Conservation (phyloP, 192 early-diverging fungal genomes). For the Backusella circina region DNA sequence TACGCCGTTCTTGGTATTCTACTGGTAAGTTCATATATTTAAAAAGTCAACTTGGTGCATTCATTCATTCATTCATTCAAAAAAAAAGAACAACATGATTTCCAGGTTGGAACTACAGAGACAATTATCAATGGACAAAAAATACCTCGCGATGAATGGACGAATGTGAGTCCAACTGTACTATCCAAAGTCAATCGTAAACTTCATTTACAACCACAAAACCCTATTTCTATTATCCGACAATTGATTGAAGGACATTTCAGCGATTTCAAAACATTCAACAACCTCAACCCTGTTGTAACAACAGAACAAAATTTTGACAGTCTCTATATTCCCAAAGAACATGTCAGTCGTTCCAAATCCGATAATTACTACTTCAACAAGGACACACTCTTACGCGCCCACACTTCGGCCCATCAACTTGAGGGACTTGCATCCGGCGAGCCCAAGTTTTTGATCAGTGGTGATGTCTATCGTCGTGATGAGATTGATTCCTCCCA, state of each 20-base stretch:
- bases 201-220: constrained; percentile 72
- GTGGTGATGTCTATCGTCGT: constrained; percentile 95
- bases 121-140: constrained; percentile 38
- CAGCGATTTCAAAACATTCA: constrained; percentile 54
- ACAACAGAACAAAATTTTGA: constrained; percentile 89
- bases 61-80: background rate
- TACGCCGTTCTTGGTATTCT: background rate
- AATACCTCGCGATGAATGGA: constrained; percentile 57
- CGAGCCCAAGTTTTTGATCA: constrained; percentile 74
- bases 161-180: constrained; percentile 77
- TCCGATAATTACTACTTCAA: constrained; percentile 97
- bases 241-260: constrained; percentile 76
- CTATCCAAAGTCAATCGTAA: constrained; percentile 70
- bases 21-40: background rate
- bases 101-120: background rate
- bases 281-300: constrained; percentile 78
- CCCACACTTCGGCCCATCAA: constrained; percentile 96
- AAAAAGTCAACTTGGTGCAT: background rate
- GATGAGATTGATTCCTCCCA: constrained; percentile 96
- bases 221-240: constrained; percentile 89
- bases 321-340: constrained; percentile 72
- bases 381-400: constrained; percentile 69
- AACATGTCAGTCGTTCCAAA: constrained; percentile 78
- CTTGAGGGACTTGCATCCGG: constrained; percentile 65
- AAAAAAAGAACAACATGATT: background rate